These are phyloP conservation scores for Globisporangium yorkense DNA, from an alignment of 352 stramenopile genomes.

Conservation along the genomic window DNA sequence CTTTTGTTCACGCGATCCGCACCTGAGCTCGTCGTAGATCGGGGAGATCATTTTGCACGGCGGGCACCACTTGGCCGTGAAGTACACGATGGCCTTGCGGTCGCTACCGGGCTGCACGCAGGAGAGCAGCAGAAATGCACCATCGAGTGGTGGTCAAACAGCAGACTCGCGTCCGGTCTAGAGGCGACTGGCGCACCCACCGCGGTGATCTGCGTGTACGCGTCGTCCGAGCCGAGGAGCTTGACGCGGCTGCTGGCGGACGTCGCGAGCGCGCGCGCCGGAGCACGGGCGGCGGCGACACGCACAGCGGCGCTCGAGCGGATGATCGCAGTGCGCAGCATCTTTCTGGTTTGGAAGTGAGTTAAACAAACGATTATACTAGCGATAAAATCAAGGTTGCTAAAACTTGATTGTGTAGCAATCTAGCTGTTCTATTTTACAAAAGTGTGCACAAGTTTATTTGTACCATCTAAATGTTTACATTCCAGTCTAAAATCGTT, in stretches of 20 bases:
- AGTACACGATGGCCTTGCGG: constrained; percentile 84
- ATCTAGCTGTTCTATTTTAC: no score
- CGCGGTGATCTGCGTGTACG: constrained; percentile 63
- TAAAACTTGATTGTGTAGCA: no score
- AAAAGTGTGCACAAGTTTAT: no score
- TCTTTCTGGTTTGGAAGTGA: constrained; percentile 8
- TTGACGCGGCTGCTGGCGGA: constrained; percentile 58
- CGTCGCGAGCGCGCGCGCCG: constrained; percentile 23
- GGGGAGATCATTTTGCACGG: constrained; percentile 90
- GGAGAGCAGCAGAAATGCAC: not conserved
- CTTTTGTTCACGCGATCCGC: not conserved
- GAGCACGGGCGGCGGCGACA: constrained; percentile 19
- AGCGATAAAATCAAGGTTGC: no score
- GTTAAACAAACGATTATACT: no score
- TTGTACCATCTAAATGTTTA: no score
- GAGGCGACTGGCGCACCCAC: constrained; percentile 21
- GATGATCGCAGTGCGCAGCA: constrained; percentile 37
- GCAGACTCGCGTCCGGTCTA: no score
- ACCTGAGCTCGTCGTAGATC: constrained; percentile 86
- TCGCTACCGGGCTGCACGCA: constrained; percentile 42
- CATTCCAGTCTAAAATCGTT: no score
- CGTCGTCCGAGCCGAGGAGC: constrained; percentile 66
- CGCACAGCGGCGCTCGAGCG: constrained; percentile 17
- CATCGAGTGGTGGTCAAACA: not conserved
- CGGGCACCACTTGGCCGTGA: constrained; percentile 87